These are phyloP conservation scores for Allantophomopsis lycopodina DNA, from an alignment of 2,329 filamentous ascomycete genomes.

Conservation along the genomic window DNA sequence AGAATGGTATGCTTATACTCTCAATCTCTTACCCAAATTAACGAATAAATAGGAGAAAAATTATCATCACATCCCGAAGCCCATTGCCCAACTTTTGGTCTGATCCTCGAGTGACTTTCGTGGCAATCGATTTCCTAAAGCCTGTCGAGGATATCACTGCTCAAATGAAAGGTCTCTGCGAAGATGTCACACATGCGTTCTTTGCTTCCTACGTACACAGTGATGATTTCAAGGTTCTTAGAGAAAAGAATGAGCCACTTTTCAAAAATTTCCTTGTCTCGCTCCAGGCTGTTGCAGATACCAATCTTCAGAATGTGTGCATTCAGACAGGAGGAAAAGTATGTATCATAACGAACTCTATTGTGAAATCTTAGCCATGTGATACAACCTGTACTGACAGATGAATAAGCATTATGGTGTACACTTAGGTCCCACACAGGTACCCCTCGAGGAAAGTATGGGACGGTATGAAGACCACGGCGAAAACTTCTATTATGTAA, in stretches of 20 bases:
- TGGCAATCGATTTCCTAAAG: slow-evolving; percentile 18
- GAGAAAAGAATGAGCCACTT: slow-evolving; percentile 14
- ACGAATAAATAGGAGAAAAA: slow-evolving; percentile 7
- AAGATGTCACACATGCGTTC: slow-evolving; percentile 19
- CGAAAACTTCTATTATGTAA: slow-evolving; percentile 39
- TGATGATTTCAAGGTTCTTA: slow-evolving; percentile 16
- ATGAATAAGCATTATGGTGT: slow-evolving; percentile 32
- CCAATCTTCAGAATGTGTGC: slow-evolving; percentile 12
- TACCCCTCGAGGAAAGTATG: slow-evolving; percentile 31
- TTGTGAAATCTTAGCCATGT: slow-evolving; percentile 14
- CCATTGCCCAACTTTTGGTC: slow-evolving; percentile 9
- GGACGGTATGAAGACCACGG: slow-evolving; percentile 25
- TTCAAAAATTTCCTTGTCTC: slow-evolving; percentile 20
- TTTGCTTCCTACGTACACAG: slow-evolving; percentile 20
- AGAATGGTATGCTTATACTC: slow-evolving; percentile 8
- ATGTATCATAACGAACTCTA: slow-evolving; percentile 11
- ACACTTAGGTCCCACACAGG: slow-evolving; percentile 31
- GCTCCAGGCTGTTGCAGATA: slow-evolving; percentile 9
- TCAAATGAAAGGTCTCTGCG: slow-evolving; percentile 9
- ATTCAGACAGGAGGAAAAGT: slow-evolving; percentile 4
- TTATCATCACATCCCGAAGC: slow-evolving; percentile 17
- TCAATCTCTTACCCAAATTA: neutral
- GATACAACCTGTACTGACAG: too few species aligned
- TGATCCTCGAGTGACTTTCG: slow-evolving; percentile 18
- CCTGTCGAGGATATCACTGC: slow-evolving; percentile 7